These are phyloP conservation scores for Calophaca sinica DNA, from an alignment of 306 rosid genomes.

Conservation along the genomic window DNA sequence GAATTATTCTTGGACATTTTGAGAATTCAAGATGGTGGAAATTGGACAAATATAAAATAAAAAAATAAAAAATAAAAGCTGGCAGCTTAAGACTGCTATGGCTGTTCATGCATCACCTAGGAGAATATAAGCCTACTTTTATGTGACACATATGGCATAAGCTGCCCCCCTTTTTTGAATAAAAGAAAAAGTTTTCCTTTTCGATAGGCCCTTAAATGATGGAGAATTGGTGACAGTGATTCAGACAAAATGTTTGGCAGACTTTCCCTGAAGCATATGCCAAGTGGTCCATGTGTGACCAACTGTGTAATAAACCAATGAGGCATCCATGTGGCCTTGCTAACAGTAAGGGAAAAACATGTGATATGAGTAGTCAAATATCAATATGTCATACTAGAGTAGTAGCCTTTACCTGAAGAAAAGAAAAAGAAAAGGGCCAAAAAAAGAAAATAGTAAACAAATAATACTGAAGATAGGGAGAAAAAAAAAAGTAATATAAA, in stretches of 20 bases:
- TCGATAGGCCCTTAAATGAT: constrained; percentile 32
- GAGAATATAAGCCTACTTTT: constrained; percentile 50
- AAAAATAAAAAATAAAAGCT: neutral
- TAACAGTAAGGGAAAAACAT: constrained; percentile 1
- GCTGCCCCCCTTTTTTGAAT: constrained; percentile 21
- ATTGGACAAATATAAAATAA: neutral
- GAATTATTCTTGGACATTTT: too few relatives aligned
- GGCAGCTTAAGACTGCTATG: constrained; percentile 54
- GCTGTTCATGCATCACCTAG: constrained; percentile 32
- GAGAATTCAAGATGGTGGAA: neutral
- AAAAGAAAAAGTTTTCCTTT: constrained; percentile 45
- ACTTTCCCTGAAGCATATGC: constrained; percentile 26
- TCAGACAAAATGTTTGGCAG: constrained; percentile 29
- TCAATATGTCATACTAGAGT: constrained; percentile 3
- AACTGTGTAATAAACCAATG: constrained; percentile 37
- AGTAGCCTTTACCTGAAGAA: neutral
- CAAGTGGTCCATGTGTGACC: constrained; percentile 47
- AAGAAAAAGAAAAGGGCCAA: neutral
- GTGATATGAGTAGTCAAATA: constrained; percentile 45
- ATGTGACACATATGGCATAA: constrained; percentile 33
- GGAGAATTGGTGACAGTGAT: constrained; percentile 30
- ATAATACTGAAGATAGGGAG: too few relatives aligned
- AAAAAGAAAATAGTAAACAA: too few relatives aligned
- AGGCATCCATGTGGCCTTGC: constrained; percentile 43
- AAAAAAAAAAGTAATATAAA: too few relatives aligned